These are phyloP conservation scores for Penicillium bialowiezense DNA, from an alignment of 495 filamentous ascomycete genomes.

Conservation along the genomic window DNA sequence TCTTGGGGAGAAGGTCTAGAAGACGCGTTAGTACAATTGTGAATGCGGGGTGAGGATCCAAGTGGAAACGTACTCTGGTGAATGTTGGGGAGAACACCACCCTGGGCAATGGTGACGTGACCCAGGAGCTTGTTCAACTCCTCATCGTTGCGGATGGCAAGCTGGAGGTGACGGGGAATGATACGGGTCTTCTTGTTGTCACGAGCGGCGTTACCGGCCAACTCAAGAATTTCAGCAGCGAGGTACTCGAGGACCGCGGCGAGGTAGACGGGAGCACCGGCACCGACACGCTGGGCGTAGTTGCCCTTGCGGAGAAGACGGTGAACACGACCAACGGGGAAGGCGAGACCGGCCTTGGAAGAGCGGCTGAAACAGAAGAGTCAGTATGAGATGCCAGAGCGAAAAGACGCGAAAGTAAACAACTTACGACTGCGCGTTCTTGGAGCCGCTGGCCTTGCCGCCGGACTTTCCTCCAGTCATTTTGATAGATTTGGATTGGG, in stretches of 20 bases:
- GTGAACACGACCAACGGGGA: conserved; percentile 99
- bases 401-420: conserved; percentile 21
- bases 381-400: conserved; percentile 26
- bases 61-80: conserved; percentile 77
- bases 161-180: conserved; percentile 98
- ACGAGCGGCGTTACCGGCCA: conserved; percentile 97
- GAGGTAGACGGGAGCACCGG: conserved; percentile 96
- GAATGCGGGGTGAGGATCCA: neutral
- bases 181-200: conserved; percentile 99
- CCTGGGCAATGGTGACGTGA: conserved; percentile 98
- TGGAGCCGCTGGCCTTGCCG: conserved; percentile 95
- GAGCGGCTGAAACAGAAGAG: conserved; percentile 66
- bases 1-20: conserved; percentile 94
- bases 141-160: conserved; percentile 99
- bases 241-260: conserved; percentile 98
- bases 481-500: conserved; percentile 59
- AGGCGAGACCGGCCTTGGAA: conserved; percentile 98
- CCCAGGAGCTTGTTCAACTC: conserved; percentile 99
- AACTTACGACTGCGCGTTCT: conserved; percentile 90
- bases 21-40: conserved; percentile 41
- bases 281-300: conserved; percentile 99
- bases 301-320: conserved; percentile 99
- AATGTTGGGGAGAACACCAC: conserved; percentile 98
- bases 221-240: conserved; percentile 96
- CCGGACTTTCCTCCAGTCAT: conserved; percentile 99